Evolutionary conservation across 2,329 filamentous ascomycete genomes (phyloP).

Genomic region (Xylariaceae sp.): DNA sequence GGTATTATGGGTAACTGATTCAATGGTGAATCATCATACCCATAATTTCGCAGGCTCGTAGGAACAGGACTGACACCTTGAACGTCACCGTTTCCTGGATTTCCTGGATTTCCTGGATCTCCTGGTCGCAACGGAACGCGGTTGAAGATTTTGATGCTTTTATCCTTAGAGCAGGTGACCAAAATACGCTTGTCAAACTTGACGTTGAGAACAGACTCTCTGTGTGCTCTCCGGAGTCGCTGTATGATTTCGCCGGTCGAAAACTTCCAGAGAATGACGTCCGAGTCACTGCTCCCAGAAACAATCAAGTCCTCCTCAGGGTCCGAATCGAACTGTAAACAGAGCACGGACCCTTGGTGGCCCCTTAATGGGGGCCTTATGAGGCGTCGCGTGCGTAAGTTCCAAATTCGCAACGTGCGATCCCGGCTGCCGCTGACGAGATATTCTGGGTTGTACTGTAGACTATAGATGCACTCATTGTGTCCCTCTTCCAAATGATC

Average conservation of each 20-base stretch:
- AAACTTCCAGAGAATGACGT: slow-evolving; percentile 90
- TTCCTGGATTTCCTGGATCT: slow-evolving; percentile 62
- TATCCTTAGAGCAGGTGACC: slow-evolving; percentile 97
- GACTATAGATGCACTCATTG: slow-evolving; percentile 89
- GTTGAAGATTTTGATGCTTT: slow-evolving; percentile 96
- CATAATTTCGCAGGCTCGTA: slow-evolving; percentile 55
- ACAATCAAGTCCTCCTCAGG: slow-evolving; percentile 90
- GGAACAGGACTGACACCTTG: slow-evolving; percentile 55
- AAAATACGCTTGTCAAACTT: slow-evolving; percentile 89
- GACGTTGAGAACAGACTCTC: slow-evolving; percentile 90
- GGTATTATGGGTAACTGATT: slow-evolving; percentile 57
- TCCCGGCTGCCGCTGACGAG: slow-evolving; percentile 94
- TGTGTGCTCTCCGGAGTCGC: slow-evolving; percentile 74
- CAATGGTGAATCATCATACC: slow-evolving; percentile 48
- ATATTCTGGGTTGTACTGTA: slow-evolving; percentile 84
- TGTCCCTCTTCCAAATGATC: slow-evolving; percentile 80
- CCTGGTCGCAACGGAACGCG: slow-evolving; percentile 67
- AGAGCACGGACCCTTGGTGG: slow-evolving; percentile 86
- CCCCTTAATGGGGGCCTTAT: slow-evolving; percentile 72
- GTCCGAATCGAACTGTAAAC: slow-evolving; percentile 89
- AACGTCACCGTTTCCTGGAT: slow-evolving; percentile 55
- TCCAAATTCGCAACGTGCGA: slow-evolving; percentile 85
- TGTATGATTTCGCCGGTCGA: slow-evolving; percentile 85
- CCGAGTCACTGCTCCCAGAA: slow-evolving; percentile 90
- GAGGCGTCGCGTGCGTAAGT: slow-evolving; percentile 80